Conservation (phyloP, 768 basidiomycete species). For the Pleurotus salmoneostramineus region DNA sequence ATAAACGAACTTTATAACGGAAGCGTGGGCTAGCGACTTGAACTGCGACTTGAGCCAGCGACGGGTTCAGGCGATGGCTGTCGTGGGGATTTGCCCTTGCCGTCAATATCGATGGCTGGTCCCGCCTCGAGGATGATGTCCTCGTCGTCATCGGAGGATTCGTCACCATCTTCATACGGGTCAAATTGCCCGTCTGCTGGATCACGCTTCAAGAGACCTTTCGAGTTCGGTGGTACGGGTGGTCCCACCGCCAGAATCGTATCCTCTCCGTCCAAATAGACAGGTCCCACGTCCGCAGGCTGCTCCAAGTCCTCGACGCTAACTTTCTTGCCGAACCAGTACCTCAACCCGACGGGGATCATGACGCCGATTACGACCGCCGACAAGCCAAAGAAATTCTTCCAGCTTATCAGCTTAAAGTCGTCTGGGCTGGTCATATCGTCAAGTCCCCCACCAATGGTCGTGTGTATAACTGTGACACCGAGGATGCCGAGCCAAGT, state of each 20-base stretch:
- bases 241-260: conserved; percentile 57
- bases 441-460: conserved; percentile 89
- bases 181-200: conserved; percentile 31
- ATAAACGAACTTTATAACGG: background rate
- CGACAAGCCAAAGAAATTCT: conserved; percentile 81
- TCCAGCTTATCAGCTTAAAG: conserved; percentile 90
- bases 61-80: background rate
- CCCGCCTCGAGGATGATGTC: conserved; percentile 77
- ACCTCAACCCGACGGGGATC: conserved; percentile 87
- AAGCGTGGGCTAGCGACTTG: background rate
- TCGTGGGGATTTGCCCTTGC: background rate
- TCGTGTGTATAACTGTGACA: conserved; percentile 90
- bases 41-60: background rate
- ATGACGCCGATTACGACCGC: conserved; percentile 90
- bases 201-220: conserved; percentile 29
- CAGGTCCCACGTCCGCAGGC: conserved; percentile 13
- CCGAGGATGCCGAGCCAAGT: conserved; percentile 91
- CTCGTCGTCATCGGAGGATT: conserved; percentile 50
- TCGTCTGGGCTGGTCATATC: conserved; percentile 94
- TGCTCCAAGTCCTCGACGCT: conserved; percentile 33
- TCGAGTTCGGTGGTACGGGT: conserved; percentile 29
- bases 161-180: conserved; percentile 32
- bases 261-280: conserved; percentile 31
- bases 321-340: conserved; percentile 69
- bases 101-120: conserved; percentile 40